phyloP scores from a whole-genome alignment of 306 rosid genomes.

The Medicago arabica region DNA sequence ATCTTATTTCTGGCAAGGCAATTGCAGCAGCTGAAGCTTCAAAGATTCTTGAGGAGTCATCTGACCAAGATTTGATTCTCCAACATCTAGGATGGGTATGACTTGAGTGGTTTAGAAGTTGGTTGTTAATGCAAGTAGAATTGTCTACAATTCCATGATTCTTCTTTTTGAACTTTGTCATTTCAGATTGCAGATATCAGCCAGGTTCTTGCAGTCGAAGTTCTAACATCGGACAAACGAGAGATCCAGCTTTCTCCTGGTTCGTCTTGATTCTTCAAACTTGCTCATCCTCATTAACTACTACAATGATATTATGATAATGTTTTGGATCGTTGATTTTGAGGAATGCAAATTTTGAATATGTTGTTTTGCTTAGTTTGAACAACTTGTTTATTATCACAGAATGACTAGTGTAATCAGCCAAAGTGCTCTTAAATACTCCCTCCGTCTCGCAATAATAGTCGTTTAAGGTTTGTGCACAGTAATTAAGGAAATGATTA shows the following conservation, averaged over 20 bases:
- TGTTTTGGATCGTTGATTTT: constrained; percentile 32
- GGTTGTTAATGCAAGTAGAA: constrained; percentile 30
- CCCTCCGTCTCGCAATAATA: no score
- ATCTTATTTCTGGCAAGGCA: constrained; percentile 65
- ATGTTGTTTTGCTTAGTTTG: constrained; percentile 33
- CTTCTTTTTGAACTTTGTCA: constrained; percentile 44
- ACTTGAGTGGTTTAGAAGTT: constrained; percentile 5
- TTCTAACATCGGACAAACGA: constrained; percentile 86
- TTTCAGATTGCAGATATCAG: constrained; percentile 87
- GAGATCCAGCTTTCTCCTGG: constrained; percentile 81
- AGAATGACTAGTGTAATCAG: constrained; percentile 14
- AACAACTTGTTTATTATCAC: constrained; percentile 30
- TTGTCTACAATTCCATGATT: constrained; percentile 29
- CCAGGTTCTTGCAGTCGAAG: constrained; percentile 77
- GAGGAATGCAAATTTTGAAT: constrained; percentile 30
- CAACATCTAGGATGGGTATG: constrained; percentile 98
- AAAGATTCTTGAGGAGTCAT: constrained; percentile 89
- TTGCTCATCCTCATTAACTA: constrained; percentile 35
- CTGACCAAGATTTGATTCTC: constrained; percentile 83
- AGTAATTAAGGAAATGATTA: no score
- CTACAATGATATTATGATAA: constrained; percentile 28
- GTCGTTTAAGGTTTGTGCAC: no score
- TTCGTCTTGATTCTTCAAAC: constrained; percentile 46
- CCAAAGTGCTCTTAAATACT: constrained; percentile 35
- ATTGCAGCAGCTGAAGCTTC: constrained; percentile 92